These are phyloP conservation scores for Fragosphaeria purpurea DNA, from an alignment of 2,329 filamentous ascomycete genomes.

Conservation along the genomic window DNA sequence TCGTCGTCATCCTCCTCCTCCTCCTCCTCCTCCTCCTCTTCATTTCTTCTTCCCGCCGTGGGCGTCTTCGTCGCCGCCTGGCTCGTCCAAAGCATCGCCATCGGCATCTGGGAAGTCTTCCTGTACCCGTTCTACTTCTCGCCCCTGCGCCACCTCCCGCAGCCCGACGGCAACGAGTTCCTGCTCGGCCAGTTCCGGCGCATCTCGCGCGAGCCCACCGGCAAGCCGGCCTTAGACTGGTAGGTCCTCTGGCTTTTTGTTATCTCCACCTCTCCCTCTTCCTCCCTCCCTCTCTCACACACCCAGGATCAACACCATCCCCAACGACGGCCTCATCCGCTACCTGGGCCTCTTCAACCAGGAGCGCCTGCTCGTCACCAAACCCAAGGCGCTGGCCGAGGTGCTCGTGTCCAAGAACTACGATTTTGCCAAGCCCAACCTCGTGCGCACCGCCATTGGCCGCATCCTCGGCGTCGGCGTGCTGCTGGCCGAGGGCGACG, in stretches of 20 bases:
- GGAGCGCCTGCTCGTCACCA: constrained; percentile 52
- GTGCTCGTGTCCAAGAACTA: constrained; percentile 60
- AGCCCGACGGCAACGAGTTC: constrained; percentile 32
- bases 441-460: constrained; percentile 45
- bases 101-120: constrained; percentile 31
- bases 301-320: constrained; percentile 47
- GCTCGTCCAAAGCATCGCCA: constrained; percentile 24
- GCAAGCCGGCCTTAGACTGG: constrained; percentile 39
- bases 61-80: constrained; percentile 26
- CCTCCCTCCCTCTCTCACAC: constrained; percentile 9
- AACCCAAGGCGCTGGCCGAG: constrained; percentile 57
- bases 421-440: constrained; percentile 54
- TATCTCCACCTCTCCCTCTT: background rate
- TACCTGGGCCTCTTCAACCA: constrained; percentile 53
- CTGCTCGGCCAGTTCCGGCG: constrained; percentile 36
- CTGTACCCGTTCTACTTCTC: constrained; percentile 42
- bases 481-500: constrained; percentile 78
- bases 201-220: constrained; percentile 30
- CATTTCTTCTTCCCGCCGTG: constrained; percentile 21
- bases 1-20: background rate
- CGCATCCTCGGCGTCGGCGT: constrained; percentile 61
- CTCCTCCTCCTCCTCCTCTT: background rate
- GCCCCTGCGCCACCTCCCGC: constrained; percentile 37
- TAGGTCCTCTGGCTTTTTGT: constrained; percentile 17
- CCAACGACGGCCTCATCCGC: constrained; percentile 59